phyloP scores from a whole-genome alignment of 768 basidiomycete species.

The Boletus barrowsii region DNA sequence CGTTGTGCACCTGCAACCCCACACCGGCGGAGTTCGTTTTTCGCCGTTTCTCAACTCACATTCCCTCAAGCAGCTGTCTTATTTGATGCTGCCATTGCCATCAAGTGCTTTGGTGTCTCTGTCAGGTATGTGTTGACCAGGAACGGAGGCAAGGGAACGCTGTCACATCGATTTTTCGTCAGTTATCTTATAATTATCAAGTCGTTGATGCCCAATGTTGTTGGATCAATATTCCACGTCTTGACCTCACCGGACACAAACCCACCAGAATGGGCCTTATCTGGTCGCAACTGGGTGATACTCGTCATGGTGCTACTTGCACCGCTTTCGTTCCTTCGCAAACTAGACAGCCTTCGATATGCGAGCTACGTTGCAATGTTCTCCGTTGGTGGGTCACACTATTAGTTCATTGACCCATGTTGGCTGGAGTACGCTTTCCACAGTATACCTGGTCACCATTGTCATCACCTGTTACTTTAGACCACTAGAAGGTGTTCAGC shows the following conservation, averaged over 20 bases:
- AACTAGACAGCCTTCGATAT: slow-evolving; percentile 81
- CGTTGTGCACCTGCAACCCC: slow-evolving; percentile 75
- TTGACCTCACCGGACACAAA: slow-evolving; percentile 58
- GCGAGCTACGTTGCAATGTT: slow-evolving; percentile 91
- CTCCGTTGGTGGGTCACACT: slow-evolving; percentile 66
- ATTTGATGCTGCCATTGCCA: slow-evolving; percentile 92
- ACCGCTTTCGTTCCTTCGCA: slow-evolving; percentile 81
- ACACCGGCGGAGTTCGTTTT: slow-evolving; percentile 78
- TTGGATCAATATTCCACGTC: slow-evolving; percentile 77
- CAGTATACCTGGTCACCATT: slow-evolving; percentile 76
- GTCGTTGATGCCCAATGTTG: slow-evolving; percentile 89
- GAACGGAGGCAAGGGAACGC: not conserved
- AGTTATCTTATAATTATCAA: slow-evolving; percentile 92
- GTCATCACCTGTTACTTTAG: slow-evolving; percentile 79
- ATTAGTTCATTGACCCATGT: not conserved
- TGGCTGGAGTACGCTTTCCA: not conserved
- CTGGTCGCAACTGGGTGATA: slow-evolving; percentile 80
- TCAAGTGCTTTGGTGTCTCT: slow-evolving; percentile 96
- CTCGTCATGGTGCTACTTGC: slow-evolving; percentile 72
- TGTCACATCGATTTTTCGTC: not conserved
- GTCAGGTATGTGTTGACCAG: slow-evolving; percentile 57
- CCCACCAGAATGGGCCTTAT: slow-evolving; percentile 73
- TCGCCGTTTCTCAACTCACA: slow-evolving; percentile 78
- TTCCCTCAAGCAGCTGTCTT: slow-evolving; percentile 85
- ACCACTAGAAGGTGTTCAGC: slow-evolving; percentile 62